phyloP scores from a whole-genome alignment of 768 basidiomycete species.

The Naganishia friedmannii region DNA sequence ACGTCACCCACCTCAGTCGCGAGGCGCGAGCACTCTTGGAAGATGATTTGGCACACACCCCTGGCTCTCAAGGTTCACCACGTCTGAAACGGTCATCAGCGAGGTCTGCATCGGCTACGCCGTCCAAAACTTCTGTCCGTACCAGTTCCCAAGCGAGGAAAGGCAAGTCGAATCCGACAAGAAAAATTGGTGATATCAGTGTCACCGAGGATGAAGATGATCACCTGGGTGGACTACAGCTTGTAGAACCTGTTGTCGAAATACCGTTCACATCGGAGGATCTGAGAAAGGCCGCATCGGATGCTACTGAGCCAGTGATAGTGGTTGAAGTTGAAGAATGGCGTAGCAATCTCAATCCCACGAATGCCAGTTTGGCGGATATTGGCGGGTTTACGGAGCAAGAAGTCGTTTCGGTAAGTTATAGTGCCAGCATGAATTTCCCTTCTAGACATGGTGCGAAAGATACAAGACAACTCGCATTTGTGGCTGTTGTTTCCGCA shows the following conservation, averaged over 20 bases:
- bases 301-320: neutral
- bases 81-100: neutral
- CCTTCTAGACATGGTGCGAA: too few species aligned
- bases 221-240: neutral
- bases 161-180: neutral
- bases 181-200: constrained; percentile 9
- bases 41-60: constrained; percentile 16
- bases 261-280: neutral
- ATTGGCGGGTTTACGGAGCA: neutral
- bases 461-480: too few species aligned
- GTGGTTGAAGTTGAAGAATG: constrained; percentile 8
- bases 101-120: constrained; percentile 4
- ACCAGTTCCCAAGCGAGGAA: neutral
- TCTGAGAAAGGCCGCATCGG: neutral
- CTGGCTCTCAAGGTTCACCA: constrained; percentile 15
- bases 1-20: constrained; percentile 14
- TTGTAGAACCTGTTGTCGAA: neutral
- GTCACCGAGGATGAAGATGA: constrained; percentile 17
- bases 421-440: neutral
- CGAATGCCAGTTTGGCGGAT: constrained; percentile 9
- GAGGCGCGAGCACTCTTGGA: constrained; percentile 11
- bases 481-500: too few species aligned
- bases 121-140: neutral
- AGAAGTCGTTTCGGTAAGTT: neutral
- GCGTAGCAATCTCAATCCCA: neutral